phyloP scores from a whole-genome alignment of 108 stramenopile genomes.

The Stephanodiscus triporus region DNA sequence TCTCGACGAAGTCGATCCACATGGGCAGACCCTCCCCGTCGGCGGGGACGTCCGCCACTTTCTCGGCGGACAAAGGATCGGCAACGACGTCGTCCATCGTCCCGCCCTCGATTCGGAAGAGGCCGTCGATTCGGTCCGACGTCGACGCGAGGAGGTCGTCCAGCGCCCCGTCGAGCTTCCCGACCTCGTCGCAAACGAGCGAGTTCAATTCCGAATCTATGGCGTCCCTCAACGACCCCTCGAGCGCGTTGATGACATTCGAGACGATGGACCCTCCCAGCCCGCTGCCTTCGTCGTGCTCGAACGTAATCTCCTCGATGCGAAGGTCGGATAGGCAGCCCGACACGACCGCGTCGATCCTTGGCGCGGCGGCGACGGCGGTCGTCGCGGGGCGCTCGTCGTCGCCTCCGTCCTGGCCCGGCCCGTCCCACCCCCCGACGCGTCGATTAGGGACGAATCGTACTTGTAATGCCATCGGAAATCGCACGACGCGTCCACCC shows the following conservation, averaged over 20 bases:
- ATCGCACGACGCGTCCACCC: conserved; percentile 13
- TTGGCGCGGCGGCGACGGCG: conserved; percentile 21
- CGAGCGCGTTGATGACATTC: conserved; percentile 45
- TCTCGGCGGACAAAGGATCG: conserved; percentile 25
- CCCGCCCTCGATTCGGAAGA: not conserved
- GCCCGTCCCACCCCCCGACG: conserved; percentile 19
- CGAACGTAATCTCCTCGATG: conserved; percentile 49
- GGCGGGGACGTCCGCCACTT: conserved; percentile 10
- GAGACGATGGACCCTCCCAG: conserved; percentile 13
- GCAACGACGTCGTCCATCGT: not conserved
- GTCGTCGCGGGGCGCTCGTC: conserved; percentile 22
- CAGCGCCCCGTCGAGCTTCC: conserved; percentile 10
- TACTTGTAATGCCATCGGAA: conserved; percentile 15
- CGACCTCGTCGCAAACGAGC: conserved; percentile 54
- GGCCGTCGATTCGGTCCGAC: conserved; percentile 15
- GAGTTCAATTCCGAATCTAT: conserved; percentile 48
- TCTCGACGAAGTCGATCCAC: conserved; percentile 30
- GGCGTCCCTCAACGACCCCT: conserved; percentile 39
- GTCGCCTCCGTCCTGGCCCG: not conserved
- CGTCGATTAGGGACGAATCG: conserved; percentile 9
- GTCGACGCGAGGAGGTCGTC: conserved; percentile 9
- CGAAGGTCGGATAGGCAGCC: conserved; percentile 44
- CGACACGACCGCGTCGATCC: conserved; percentile 34
- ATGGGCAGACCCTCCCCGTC: conserved; percentile 12
- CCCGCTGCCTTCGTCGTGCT: conserved; percentile 22